These are phyloP conservation scores for Paramecium sonneborni DNA, from an alignment of 73 alveolate genomes.

Conservation along the genomic window DNA sequence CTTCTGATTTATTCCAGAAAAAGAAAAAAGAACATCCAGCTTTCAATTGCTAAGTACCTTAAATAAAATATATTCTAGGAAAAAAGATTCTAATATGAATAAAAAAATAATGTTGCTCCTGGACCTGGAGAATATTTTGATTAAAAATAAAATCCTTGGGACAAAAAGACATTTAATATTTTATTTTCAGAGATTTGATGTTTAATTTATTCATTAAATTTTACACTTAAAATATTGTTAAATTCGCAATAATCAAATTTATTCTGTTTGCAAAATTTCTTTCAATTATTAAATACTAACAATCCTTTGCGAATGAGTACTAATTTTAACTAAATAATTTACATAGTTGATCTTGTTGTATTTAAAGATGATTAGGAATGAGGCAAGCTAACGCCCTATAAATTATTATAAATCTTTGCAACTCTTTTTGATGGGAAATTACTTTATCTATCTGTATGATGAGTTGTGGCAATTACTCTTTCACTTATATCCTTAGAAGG, in stretches of 20 bases:
- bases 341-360: conserved; percentile 41
- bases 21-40: neutral
- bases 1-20: neutral
- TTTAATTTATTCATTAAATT: neutral
- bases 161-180: conserved; percentile 63
- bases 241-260: neutral
- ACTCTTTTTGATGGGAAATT: conserved; percentile 37
- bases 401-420: conserved; percentile 22
- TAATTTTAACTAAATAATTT: neutral
- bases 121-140: conserved; percentile 66
- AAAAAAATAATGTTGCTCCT: neutral
- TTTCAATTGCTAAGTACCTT: neutral
- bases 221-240: neutral
- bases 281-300: neutral
- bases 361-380: conserved; percentile 24
- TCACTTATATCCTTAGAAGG: conserved; percentile 1
- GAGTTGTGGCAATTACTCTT: neutral
- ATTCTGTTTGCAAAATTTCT: conserved; percentile 3
- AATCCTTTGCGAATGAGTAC: conserved; percentile 31
- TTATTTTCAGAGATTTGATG: conserved; percentile 60
- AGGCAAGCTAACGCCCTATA: neutral
- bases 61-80: conserved; percentile 20
- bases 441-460: conserved; percentile 16
- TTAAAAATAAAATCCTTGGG: conserved; percentile 50
- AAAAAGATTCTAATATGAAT: conserved; percentile 50